Evolutionary conservation across 2,329 filamentous ascomycete genomes (phyloP).

Genomic region (Arachnomyces sp.): DNA sequence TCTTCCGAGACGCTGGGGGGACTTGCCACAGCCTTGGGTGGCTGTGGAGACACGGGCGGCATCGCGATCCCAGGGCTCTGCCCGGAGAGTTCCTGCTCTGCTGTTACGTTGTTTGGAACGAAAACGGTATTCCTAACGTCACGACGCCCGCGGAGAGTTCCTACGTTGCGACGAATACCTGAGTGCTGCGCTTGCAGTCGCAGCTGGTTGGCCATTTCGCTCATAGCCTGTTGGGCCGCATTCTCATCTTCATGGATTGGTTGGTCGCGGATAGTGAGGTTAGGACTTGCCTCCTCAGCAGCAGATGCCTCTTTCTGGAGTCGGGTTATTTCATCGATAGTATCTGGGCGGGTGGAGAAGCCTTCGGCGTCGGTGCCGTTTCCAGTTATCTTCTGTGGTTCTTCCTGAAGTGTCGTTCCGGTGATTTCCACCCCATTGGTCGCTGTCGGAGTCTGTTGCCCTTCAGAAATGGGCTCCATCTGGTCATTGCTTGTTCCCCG

Average conservation of each 20-base stretch:
- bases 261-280: constrained; percentile 41
- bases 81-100: constrained; percentile 31
- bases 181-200: constrained; percentile 40
- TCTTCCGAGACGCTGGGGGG: constrained; percentile 52
- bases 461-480: constrained; percentile 15
- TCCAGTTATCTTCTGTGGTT: too few species aligned
- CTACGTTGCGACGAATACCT: constrained; percentile 56
- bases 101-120: constrained; percentile 46
- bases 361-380: constrained; percentile 30
- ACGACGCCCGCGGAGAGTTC: constrained; percentile 76
- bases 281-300: constrained; percentile 37
- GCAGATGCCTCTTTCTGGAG: constrained; percentile 37
- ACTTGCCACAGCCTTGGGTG: constrained; percentile 34
- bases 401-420: too few species aligned
- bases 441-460: constrained; percentile 13
- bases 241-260: constrained; percentile 43
- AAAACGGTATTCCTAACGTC: constrained; percentile 91
- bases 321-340: constrained; percentile 37
- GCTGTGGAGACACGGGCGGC: constrained; percentile 27
- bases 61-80: constrained; percentile 20
- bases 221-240: constrained; percentile 41
- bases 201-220: constrained; percentile 42
- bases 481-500: constrained; percentile 17
- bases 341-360: constrained; percentile 32
- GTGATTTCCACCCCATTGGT: constrained; percentile 22